Evolutionary conservation across 495 filamentous ascomycete species (phyloP).

Genomic region (Daldinia concentrica): DNA sequence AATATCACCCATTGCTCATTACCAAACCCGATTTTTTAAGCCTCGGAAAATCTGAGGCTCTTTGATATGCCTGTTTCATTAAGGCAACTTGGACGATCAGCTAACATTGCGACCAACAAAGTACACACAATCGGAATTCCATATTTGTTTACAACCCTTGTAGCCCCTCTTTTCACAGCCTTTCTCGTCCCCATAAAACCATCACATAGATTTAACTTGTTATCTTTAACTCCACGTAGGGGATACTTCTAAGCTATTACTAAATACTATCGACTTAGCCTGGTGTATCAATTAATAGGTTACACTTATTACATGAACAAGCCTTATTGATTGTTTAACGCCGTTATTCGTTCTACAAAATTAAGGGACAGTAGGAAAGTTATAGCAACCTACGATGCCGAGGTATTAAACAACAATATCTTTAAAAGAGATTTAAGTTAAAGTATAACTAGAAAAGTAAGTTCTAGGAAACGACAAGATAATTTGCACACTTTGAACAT

Average conservation of each 20-base stretch:
- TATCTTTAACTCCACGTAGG: not conserved
- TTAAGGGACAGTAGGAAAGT: not conserved
- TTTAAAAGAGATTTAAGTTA: not conserved
- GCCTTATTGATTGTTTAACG: not conserved
- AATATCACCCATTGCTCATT: not conserved
- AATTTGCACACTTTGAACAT: no score
- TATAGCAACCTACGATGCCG: not conserved
- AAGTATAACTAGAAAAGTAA: no score
- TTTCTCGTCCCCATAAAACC: not conserved
- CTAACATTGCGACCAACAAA: not conserved
- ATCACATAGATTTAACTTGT: not conserved
- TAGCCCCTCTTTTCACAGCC: constrained; percentile 2
- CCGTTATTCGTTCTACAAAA: not conserved
- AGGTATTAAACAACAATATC: not conserved
- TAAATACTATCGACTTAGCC: no score
- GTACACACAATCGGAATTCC: not conserved
- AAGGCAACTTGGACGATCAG: not conserved
- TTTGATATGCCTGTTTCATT: not conserved
- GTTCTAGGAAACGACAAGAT: no score
- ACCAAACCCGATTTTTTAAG: constrained; percentile 1
- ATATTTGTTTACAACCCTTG: not conserved
- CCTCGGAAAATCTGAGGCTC: not conserved
- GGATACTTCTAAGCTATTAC: no score
- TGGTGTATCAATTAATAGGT: no score
- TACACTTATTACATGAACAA: not conserved